phyloP scores from a whole-genome alignment of 805 yeast species.

The Candida maltosa region DNA sequence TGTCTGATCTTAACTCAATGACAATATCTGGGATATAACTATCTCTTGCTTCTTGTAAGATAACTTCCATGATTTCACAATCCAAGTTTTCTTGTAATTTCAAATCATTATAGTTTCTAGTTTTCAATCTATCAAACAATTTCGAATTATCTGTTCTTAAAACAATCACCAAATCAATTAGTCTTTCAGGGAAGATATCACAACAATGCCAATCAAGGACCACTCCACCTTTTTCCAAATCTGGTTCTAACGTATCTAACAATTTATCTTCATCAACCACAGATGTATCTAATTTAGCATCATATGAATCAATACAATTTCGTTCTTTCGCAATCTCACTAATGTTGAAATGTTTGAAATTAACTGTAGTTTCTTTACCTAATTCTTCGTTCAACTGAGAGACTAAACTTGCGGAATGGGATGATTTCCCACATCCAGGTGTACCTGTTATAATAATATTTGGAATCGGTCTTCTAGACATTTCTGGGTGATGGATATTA shows the following conservation, averaged over 20 bases:
- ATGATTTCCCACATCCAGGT: constrained; percentile 87
- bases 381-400: constrained; percentile 40
- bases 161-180: constrained; percentile 90
- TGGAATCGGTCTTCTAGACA: constrained; percentile 44
- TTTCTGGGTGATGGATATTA: constrained; percentile 9
- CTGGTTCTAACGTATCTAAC: constrained; percentile 75
- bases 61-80: constrained; percentile 94
- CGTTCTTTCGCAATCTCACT: constrained; percentile 80
- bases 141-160: constrained; percentile 70
- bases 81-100: constrained; percentile 91
- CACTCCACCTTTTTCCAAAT: constrained; percentile 80
- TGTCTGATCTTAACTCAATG: constrained; percentile 72
- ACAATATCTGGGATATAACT: constrained; percentile 77
- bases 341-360: constrained; percentile 56
- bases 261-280: constrained; percentile 92
- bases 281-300: constrained; percentile 77
- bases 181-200: constrained; percentile 89
- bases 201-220: constrained; percentile 97
- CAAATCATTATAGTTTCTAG: constrained; percentile 73
- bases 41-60: constrained; percentile 82
- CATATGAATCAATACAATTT: constrained; percentile 78
- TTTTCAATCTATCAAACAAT: constrained; percentile 70
- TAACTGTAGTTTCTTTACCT: constrained; percentile 8
- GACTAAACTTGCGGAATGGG: constrained; percentile 63
- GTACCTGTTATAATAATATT: constrained; percentile 93